Evolutionary conservation across 2,329 filamentous ascomycete species (phyloP).

Genomic region (Aspergillus novoparasiticus): DNA sequence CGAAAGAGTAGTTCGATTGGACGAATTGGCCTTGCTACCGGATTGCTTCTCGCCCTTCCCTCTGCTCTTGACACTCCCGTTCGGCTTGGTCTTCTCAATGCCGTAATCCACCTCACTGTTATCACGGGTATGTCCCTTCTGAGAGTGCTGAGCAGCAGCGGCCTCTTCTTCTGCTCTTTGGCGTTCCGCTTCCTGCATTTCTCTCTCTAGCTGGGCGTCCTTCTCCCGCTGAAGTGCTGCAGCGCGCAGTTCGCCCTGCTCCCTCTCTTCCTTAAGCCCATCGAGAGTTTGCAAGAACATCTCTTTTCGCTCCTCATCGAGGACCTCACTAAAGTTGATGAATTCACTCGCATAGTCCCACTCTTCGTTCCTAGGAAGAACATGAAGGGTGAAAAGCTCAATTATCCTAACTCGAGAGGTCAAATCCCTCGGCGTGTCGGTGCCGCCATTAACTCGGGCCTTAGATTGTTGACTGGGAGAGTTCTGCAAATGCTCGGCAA

Average conservation of each 20-base stretch:
- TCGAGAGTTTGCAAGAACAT: slow-evolving; percentile 85
- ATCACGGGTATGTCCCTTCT: slow-evolving; percentile 52
- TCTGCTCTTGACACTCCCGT: slow-evolving; percentile 32
- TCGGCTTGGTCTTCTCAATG: slow-evolving; percentile 59
- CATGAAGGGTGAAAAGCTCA: slow-evolving; percentile 92
- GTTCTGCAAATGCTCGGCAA: slow-evolving; percentile 62
- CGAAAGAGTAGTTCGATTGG: slow-evolving; percentile 35
- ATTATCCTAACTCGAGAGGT: slow-evolving; percentile 86
- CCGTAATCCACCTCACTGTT: slow-evolving; percentile 71
- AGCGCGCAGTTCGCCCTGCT: slow-evolving; percentile 67
- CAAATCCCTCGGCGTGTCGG: slow-evolving; percentile 81
- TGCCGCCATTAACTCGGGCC: slow-evolving; percentile 57
- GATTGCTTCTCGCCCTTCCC: slow-evolving; percentile 32
- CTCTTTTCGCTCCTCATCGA: slow-evolving; percentile 90
- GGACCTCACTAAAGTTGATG: slow-evolving; percentile 78
- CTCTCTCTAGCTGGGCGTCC: slow-evolving; percentile 56
- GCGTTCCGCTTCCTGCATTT: slow-evolving; percentile 48
- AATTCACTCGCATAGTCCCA: slow-evolving; percentile 96
- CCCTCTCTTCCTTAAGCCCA: slow-evolving; percentile 79
- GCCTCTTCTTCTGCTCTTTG: slow-evolving; percentile 40
- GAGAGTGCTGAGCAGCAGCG: slow-evolving; percentile 44
- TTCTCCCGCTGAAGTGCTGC: slow-evolving; percentile 65
- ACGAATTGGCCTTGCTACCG: slow-evolving; percentile 25
- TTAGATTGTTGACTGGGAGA: slow-evolving; percentile 36
- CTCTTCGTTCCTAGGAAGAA: slow-evolving; percentile 88